Evolutionary conservation across 139 green algal species (phyloP).

Genomic region (Chlamydomonas schloesseri): DNA sequence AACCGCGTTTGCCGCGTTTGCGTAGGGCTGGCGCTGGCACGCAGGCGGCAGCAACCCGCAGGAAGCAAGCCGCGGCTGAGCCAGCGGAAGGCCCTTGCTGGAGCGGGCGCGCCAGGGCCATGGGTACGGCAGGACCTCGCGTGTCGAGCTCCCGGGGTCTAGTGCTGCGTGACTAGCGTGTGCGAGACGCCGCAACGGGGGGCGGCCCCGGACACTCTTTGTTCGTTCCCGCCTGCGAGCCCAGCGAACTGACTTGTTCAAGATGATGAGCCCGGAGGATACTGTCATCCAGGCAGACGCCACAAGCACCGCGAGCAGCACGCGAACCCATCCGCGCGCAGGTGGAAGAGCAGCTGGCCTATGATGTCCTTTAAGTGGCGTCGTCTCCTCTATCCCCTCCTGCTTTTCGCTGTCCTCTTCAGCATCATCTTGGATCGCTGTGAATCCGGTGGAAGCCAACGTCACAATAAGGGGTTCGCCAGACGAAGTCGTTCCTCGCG

Average conservation of each 20-base stretch:
- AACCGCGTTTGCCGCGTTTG: too few species aligned
- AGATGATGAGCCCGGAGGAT: slow-evolving; percentile 74
- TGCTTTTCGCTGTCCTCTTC: neutral
- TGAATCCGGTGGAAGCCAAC: neutral
- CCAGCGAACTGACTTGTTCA: slow-evolving; percentile 79
- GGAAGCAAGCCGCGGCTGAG: too few species aligned
- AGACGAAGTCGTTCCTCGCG: too few species aligned
- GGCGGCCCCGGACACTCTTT: neutral
- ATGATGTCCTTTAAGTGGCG: neutral
- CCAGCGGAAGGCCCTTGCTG: too few species aligned
- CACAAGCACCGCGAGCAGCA: neutral
- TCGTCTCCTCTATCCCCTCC: neutral
- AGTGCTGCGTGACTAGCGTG: too few species aligned
- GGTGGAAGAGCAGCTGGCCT: neutral
- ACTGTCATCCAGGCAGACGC: slow-evolving; percentile 79
- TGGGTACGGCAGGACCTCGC: too few species aligned
- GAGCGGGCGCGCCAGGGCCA: too few species aligned
- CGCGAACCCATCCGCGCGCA: neutral
- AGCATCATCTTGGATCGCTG: neutral
- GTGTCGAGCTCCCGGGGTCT: neutral
- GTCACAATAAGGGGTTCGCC: neutral
- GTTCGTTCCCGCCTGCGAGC: too few species aligned
- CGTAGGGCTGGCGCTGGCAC: too few species aligned
- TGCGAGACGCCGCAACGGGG: neutral
- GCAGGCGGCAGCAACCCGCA: too few species aligned